Conservation (phyloP, 306 rosid species). For the Oemleria cerasiformis region DNA sequence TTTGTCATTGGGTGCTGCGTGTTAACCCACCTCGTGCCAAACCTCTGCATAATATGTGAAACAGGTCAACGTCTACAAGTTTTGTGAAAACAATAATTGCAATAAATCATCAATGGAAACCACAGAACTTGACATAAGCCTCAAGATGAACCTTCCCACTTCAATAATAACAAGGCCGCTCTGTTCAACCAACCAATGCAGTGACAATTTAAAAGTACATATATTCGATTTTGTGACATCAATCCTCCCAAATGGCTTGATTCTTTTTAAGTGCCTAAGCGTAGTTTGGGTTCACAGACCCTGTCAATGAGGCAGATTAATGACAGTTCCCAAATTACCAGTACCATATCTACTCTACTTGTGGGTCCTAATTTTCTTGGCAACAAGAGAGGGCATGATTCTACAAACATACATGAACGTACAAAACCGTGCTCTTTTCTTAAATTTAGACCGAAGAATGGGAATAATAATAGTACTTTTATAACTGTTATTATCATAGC, state of each 20-base stretch:
- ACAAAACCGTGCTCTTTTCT: background rate
- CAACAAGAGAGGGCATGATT: too few species aligned
- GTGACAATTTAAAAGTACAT: background rate
- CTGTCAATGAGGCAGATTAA: background rate
- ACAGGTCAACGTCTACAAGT: slow-evolving; percentile 22
- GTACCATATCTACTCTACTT: background rate
- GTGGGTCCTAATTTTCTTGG: background rate
- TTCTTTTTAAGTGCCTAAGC: background rate
- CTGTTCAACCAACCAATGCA: background rate
- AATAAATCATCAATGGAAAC: background rate
- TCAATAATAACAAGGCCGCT: too few species aligned
- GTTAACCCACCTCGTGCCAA: slow-evolving; percentile 85
- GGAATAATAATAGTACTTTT: background rate
- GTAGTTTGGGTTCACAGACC: background rate
- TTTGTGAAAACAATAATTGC: background rate
- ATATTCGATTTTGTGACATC: background rate
- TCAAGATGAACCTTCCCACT: too few species aligned
- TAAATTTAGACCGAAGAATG: background rate
- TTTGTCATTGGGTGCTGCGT: slow-evolving; percentile 90
- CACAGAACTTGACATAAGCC: too few species aligned
- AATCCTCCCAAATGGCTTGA: background rate
- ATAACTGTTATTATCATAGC: background rate
- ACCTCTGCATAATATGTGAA: slow-evolving; percentile 48
- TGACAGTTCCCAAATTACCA: background rate
- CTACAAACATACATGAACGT: too few species aligned